Percentiles rank a stretch among this genome's conserved stretches.
Conservation (phyloP, 352 stramenopile species). For the Phytophthora europaea region DNA sequence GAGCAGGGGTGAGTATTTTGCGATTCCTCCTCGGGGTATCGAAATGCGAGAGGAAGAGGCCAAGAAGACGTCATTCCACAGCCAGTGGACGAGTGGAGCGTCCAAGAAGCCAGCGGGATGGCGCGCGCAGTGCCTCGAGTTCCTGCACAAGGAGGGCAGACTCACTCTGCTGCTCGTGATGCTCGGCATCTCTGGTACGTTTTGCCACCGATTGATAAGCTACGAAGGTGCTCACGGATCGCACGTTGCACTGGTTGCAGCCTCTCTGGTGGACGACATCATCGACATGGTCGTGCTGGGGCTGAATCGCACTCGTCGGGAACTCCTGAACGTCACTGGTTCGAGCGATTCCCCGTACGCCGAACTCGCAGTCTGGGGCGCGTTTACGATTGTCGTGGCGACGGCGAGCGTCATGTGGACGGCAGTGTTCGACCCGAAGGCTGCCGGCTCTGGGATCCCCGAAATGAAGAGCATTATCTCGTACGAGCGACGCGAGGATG, state of each 20-base stretch:
- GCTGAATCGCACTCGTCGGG: conserved; percentile 42
- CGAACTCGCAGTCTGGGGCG: conserved; percentile 42
- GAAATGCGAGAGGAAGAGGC: conserved; percentile 1
- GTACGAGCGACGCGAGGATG: conserved; percentile 59
- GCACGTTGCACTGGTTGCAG: conserved; percentile 25
- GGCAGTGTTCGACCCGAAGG: conserved; percentile 49
- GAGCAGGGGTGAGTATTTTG: neutral
- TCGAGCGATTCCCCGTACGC: conserved; percentile 29
- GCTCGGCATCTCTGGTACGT: conserved; percentile 62
- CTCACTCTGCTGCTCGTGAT: conserved; percentile 59
- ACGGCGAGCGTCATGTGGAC: conserved; percentile 56
- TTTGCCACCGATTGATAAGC: neutral
- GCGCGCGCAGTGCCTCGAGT: conserved; percentile 42
- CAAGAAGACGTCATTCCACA: conserved; percentile 28
- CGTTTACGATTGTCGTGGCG: conserved; percentile 47
- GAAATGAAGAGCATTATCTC: conserved; percentile 88
- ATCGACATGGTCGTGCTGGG: conserved; percentile 35
- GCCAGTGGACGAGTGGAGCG: conserved; percentile 58
- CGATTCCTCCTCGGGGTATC: neutral
- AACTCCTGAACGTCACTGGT: conserved; percentile 16
- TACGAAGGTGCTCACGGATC: neutral
- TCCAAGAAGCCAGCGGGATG: conserved; percentile 44
- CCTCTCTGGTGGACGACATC: conserved; percentile 61
- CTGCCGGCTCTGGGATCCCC: conserved; percentile 72
- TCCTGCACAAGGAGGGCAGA: conserved; percentile 65